Evolutionary conservation across 768 basidiomycete genomes (phyloP).

Genomic region (Auricularia sp.): DNA sequence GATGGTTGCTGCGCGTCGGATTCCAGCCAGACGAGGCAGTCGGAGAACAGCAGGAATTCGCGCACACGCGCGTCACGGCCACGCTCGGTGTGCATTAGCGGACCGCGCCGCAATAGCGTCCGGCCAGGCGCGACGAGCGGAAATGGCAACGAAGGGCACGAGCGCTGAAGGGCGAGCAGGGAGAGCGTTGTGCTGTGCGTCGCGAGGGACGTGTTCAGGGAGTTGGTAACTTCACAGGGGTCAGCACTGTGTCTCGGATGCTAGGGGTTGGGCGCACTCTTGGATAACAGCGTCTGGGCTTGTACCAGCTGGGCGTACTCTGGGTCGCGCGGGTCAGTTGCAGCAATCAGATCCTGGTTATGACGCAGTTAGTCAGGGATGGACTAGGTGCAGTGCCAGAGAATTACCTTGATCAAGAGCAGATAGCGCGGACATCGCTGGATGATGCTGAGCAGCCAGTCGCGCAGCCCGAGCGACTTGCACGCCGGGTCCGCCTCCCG

Average conservation of each 20-base stretch:
- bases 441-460: constrained; percentile 80
- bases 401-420: constrained; percentile 49
- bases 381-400: not conserved
- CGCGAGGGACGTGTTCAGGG: constrained; percentile 70
- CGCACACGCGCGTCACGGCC: constrained; percentile 34
- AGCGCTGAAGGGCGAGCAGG: constrained; percentile 68
- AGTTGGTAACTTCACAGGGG: constrained; percentile 49
- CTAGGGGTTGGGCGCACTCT: constrained; percentile 39
- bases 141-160: constrained; percentile 65
- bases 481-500: constrained; percentile 65
- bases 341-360: constrained; percentile 52
- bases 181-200: constrained; percentile 67
- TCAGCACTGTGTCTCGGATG: not conserved
- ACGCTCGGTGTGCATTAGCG: constrained; percentile 46
- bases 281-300: constrained; percentile 58
- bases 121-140: constrained; percentile 75
- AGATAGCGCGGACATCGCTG: constrained; percentile 84
- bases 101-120: constrained; percentile 59
- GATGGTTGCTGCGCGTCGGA: constrained; percentile 33
- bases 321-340: constrained; percentile 52
- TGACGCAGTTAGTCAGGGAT: not conserved
- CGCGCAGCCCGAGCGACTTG: constrained; percentile 63
- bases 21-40: constrained; percentile 70
- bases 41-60: constrained; percentile 75
- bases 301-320: constrained; percentile 53